Conservation (phyloP, 2,329 filamentous ascomycete genomes). For the Botrytis byssoidea region DNA sequence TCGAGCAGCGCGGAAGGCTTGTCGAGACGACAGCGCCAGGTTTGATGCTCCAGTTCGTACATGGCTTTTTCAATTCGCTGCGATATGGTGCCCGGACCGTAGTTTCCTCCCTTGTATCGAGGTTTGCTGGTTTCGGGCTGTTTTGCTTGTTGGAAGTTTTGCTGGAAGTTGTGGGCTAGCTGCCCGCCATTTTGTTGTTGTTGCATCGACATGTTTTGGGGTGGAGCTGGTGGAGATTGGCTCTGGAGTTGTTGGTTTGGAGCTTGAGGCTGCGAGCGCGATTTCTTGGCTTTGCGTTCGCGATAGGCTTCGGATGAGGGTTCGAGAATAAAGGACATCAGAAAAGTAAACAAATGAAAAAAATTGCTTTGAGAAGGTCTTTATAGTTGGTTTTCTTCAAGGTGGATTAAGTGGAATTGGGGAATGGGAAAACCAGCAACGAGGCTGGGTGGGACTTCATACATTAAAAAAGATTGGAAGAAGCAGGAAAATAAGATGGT, state of each 20-base stretch:
- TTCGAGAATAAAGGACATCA: constrained; percentile 18
- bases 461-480: constrained; percentile 11
- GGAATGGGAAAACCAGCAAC: constrained; percentile 1
- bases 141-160: constrained; percentile 12
- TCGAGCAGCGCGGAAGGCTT: constrained; percentile 16
- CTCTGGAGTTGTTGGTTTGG: constrained; percentile 13
- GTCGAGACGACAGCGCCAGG: constrained; percentile 21
- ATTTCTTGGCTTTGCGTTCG: constrained; percentile 18
- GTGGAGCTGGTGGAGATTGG: not conserved
- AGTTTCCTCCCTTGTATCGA: constrained; percentile 20
- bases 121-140: constrained; percentile 17
- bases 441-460: not conserved
- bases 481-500: constrained; percentile 16
- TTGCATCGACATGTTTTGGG: constrained; percentile 12
- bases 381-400: not conserved
- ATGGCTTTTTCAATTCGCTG: constrained; percentile 19
- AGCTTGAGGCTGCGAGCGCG: constrained; percentile 8
- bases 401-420: not conserved
- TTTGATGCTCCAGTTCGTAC: constrained; percentile 18
- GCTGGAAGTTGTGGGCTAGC: constrained; percentile 13
- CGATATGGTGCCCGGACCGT: constrained; percentile 18
- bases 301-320: constrained; percentile 19
- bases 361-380: not conserved
- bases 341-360: not conserved
- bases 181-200: constrained; percentile 9